Evolutionary conservation across 2,329 filamentous ascomycete genomes (phyloP).

Genomic region (Juglanconis oblonga): DNA sequence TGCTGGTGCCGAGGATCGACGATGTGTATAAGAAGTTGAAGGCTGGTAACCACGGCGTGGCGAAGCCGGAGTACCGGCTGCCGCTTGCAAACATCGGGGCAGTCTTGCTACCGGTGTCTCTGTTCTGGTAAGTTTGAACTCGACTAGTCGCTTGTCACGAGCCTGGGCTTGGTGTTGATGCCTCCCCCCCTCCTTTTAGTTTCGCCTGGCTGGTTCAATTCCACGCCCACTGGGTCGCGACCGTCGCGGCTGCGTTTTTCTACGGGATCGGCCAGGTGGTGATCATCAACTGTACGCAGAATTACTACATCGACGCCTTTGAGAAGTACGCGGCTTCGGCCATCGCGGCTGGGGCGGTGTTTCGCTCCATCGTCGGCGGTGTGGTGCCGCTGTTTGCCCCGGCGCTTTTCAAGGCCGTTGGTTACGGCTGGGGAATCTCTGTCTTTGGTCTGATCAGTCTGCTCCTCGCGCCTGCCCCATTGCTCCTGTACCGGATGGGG

Average conservation of each 20-base stretch:
- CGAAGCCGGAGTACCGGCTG: constrained; percentile 12
- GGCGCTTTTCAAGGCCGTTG: constrained; percentile 4
- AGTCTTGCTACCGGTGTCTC: constrained; percentile 39
- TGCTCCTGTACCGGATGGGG: constrained; percentile 7
- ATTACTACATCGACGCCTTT: constrained; percentile 51
- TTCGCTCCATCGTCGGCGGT: constrained; percentile 19
- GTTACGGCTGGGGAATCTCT: constrained; percentile 12
- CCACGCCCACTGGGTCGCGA: constrained; percentile 28
- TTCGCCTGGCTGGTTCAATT: constrained; percentile 26
- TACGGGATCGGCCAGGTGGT: constrained; percentile 49
- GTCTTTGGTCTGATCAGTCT: constrained; percentile 10
- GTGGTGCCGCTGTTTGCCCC: constrained; percentile 9
- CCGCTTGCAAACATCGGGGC: constrained; percentile 14
- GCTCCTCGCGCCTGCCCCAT: constrained; percentile 8
- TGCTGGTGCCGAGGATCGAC: constrained; percentile 12
- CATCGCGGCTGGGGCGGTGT: constrained; percentile 37
- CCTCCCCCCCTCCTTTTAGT: background rate
- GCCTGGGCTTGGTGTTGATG: background rate
- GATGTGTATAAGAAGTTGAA: constrained; percentile 11
- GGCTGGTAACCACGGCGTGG: constrained; percentile 3
- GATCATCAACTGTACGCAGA: constrained; percentile 49
- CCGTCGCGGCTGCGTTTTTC: constrained; percentile 49
- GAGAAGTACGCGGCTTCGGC: constrained; percentile 28
- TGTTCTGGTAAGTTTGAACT: constrained; percentile 20
- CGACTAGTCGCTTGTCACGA: too few species aligned